phyloP scores from a whole-genome alignment of 1,139 yeast species.

The Debaryomyces sp. region DNA sequence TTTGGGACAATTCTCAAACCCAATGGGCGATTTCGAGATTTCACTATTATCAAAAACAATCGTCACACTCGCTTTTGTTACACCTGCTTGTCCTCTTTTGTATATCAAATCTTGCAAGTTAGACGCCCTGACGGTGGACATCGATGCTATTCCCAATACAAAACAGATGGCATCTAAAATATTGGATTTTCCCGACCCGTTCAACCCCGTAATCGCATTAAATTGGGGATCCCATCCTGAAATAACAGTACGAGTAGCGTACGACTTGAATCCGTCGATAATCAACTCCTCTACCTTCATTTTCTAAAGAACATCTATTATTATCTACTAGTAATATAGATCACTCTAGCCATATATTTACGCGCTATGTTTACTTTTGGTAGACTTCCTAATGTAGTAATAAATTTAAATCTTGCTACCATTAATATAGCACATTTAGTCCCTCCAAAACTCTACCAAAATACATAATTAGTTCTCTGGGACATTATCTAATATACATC shows the following conservation, averaged over 20 bases:
- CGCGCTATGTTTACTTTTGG: slow-evolving; percentile 9
- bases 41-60: slow-evolving; percentile 91
- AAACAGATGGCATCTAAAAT: slow-evolving; percentile 96
- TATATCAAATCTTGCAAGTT: slow-evolving; percentile 92
- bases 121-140: slow-evolving; percentile 92
- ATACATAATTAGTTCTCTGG: too few species aligned
- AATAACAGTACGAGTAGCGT: slow-evolving; percentile 95
- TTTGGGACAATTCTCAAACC: slow-evolving; percentile 77
- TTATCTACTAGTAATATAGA: not conserved
- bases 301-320: slow-evolving; percentile 1
- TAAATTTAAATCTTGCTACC: not conserved
- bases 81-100: slow-evolving; percentile 97
- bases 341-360: slow-evolving; percentile 2
- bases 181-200: slow-evolving; percentile 97
- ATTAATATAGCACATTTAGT: not conserved
- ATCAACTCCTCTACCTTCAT: slow-evolving; percentile 96
- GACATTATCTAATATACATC: too few species aligned
- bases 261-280: slow-evolving; percentile 96
- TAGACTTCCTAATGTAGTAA: slow-evolving; percentile 11
- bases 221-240: slow-evolving; percentile 95
- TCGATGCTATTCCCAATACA: slow-evolving; percentile 94
- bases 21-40: slow-evolving; percentile 76
- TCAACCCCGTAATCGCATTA: slow-evolving; percentile 96
- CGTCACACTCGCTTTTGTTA: slow-evolving; percentile 95
- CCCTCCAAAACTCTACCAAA: too few species aligned